Evolutionary conservation across 371 early-diverging fungal genomes (phyloP), one percentile per base, ranked within the genome.

Genomic region (Mucor circinelloides): DNA sequence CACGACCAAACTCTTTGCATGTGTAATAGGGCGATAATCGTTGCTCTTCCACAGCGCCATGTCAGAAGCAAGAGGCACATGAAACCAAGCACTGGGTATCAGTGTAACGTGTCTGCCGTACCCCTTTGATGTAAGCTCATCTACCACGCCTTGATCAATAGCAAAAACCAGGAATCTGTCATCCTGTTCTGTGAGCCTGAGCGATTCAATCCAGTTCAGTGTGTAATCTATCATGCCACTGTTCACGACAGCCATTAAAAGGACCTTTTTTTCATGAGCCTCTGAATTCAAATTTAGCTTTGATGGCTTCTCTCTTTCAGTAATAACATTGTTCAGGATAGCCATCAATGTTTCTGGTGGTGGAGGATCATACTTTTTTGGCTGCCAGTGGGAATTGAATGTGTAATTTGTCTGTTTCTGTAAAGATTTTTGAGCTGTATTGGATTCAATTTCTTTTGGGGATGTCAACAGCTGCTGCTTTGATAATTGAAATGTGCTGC

Each of bases 151-250:
- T 32, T 75, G 56, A 32, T 80, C 80, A 65, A 80, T 77, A 27
- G 76, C 73, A 60, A 79, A 79, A 3, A 79, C 72, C 21, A 79
- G 58, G 30, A 64, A 79, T 31, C 66, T 70, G 30, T 50, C 65
- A 4, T 59, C 72, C 42, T 66, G 64, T 12, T 69, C 52, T 3
- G 72, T 69, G 6, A 66, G 68, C 21, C 58, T 44, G n/a, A 79
- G 64, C 1, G 79, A 79, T 46, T 79, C 74, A n/a, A 76, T 73
- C 79, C 79, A 79, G 63, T 79, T 79, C 17, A 79, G 58, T 2
- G 76, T 76, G 50, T 76, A 76, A 13, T 75, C 74, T 7, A 73
- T 60, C 79, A 79, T 79, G 30, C 79, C 79, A 30, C 52, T 57
- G 32, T 76, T 79, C 27, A 68, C 79, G 28, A 80, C 79, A 6